Base-by-base conservation (phyloP, 768 basidiomycete genomes). In the Pulveroboletus sp. region DNA sequence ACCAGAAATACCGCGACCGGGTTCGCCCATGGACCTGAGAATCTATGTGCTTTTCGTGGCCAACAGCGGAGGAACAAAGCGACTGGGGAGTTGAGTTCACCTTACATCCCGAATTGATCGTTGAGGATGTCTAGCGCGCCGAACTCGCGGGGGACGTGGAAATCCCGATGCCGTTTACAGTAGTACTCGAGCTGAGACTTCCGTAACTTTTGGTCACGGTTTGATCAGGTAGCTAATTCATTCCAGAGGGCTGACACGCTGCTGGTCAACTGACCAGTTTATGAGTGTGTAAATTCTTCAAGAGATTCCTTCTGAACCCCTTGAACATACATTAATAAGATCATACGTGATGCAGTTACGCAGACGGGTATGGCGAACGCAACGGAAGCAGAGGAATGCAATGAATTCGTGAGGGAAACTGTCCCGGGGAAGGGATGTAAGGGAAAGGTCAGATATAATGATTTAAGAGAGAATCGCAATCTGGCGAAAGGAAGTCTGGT, bases 271-370 rank as follows among this genome's bases (percentile, higher is more conserved):
- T 14, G 21, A 24, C 21, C 17, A 42, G 3, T 30, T 17, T 15
- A 14, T 17, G 15, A n/a, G 40, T 4, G 42, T 42, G 46, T 50
- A 54, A 51, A 60, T 50, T 61, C 43, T 50, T 38, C 46, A 48
- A 50, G 50, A 50, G 48, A 49, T 51, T 44, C 50, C 26, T 49
- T 46, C 50, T 17, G 36, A 52, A 44, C 10, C 36, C 24, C 43
- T 49, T 38, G 58, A 50, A 54, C 49, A 54, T 67, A 68, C 51
- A 69, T 69, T 63, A 69, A 50, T 61, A 56, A 63, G 59, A 63
- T 63, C 50, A 44, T 59, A 65, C 43, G 62, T 61, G 47, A 50
- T 62, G 60, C 54, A 51, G 55, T 52, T 65, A 67, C 55, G 65
- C 50, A 26, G 57, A 50, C 49, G 65, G 65, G 67, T 67, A 69